These are phyloP conservation scores for Xylariaceae sp. DNA, from an alignment of 2,329 filamentous ascomycete species.

Conservation along the genomic window DNA sequence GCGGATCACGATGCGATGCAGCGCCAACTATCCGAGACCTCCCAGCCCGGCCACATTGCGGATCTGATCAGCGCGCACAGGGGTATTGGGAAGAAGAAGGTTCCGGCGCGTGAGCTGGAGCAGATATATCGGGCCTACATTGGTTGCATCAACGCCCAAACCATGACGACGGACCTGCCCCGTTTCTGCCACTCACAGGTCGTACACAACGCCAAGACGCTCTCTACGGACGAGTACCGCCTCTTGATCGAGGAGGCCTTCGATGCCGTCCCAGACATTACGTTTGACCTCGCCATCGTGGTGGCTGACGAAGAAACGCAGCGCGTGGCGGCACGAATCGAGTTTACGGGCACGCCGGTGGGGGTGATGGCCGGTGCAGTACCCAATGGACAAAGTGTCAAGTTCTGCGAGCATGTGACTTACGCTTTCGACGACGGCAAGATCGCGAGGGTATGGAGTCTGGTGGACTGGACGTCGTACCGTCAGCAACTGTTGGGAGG, in stretches of 20 bases:
- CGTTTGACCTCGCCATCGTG: slow-evolving; percentile 21
- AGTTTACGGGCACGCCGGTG: slow-evolving; percentile 27
- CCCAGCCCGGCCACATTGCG: too few species aligned
- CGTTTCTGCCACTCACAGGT: slow-evolving; percentile 23
- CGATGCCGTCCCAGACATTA: slow-evolving; percentile 24
- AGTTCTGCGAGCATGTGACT: slow-evolving; percentile 30
- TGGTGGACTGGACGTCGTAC: slow-evolving; percentile 28
- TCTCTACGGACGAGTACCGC: slow-evolving; percentile 22
- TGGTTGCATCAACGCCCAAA: slow-evolving; percentile 27
- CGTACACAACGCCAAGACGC: slow-evolving; percentile 25
- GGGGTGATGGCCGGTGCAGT: slow-evolving; percentile 22
- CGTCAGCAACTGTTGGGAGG: slow-evolving; percentile 12
- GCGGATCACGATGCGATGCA: slow-evolving; percentile 12
- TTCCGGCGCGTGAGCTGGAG: slow-evolving; percentile 13
- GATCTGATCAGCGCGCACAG: neutral
- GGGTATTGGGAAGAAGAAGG: neutral
- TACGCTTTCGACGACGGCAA: slow-evolving; percentile 30
- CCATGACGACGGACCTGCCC: slow-evolving; percentile 20
- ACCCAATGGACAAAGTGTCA: slow-evolving; percentile 24
- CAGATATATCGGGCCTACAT: slow-evolving; percentile 27
- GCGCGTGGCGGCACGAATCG: slow-evolving; percentile 27
- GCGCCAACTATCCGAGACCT: slow-evolving; percentile 6
- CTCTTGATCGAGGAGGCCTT: slow-evolving; percentile 25
- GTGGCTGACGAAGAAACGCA: slow-evolving; percentile 28
- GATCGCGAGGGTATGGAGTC: slow-evolving; percentile 30